Conservation (phyloP, 2,329 filamentous ascomycete species). For the Ophiostoma sp. region DNA sequence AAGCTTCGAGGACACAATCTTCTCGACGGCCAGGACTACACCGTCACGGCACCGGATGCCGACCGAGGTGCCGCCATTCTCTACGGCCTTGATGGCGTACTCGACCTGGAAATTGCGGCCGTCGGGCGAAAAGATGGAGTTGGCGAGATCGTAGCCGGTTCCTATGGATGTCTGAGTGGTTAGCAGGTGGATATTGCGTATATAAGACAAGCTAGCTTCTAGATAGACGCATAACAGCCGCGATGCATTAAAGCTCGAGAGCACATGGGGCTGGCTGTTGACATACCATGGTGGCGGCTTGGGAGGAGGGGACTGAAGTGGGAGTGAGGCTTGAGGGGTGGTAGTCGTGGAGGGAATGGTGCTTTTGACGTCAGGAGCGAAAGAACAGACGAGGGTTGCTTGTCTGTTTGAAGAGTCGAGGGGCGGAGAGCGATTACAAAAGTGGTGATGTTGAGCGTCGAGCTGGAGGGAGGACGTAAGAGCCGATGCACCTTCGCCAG, state of each 20-base stretch:
- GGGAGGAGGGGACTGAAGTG: background rate
- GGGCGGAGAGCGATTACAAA: background rate
- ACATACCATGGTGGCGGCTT: constrained; percentile 12
- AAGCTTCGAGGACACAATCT: constrained; percentile 91
- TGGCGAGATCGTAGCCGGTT: constrained; percentile 97
- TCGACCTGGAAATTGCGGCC: constrained; percentile 99
- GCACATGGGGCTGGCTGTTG: background rate
- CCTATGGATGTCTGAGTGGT: constrained; percentile 86
- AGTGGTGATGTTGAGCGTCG: constrained; percentile 10
- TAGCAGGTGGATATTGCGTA: background rate
- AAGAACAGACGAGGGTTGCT: background rate
- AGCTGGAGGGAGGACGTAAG: background rate
- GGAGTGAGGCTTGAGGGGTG: background rate
- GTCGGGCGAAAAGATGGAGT: constrained; percentile 99
- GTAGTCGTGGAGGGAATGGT: background rate
- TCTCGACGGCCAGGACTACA: constrained; percentile 92
- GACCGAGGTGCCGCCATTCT: constrained; percentile 93
- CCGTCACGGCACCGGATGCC: constrained; percentile 97
- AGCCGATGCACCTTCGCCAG: constrained; percentile 6
- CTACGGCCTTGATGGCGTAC: constrained; percentile 97
- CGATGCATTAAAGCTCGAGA: background rate
- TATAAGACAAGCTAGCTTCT: background rate
- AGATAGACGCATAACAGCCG: background rate
- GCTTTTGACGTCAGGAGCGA: background rate
- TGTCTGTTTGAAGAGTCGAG: background rate